phyloP scores from a whole-genome alignment of 2,329 filamentous ascomycete genomes.

The Hypoxylon sp. region DNA sequence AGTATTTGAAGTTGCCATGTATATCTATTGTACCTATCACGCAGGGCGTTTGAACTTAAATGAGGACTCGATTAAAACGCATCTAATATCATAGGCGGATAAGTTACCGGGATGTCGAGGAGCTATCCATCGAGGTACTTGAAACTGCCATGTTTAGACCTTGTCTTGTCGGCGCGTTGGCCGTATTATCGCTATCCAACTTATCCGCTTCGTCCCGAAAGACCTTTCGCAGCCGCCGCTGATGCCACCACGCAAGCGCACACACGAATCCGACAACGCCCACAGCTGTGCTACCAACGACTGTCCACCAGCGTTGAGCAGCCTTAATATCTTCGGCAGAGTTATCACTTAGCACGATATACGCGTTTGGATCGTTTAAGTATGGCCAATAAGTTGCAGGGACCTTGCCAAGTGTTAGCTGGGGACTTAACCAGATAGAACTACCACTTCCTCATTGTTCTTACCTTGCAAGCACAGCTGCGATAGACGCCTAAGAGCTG shows the following conservation, averaged over 20 bases:
- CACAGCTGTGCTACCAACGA: slow-evolving; percentile 48
- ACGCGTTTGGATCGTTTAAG: slow-evolving; percentile 41
- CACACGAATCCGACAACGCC: slow-evolving; percentile 49
- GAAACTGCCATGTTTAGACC: slow-evolving; percentile 1
- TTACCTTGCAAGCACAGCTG: slow-evolving; percentile 51
- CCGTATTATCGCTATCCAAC: slow-evolving; percentile 30
- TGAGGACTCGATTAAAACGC: not conserved
- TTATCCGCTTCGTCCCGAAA: slow-evolving; percentile 53
- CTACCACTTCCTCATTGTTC: slow-evolving; percentile 4
- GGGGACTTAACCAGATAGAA: not conserved
- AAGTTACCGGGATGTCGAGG: not conserved
- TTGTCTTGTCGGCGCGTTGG: not conserved
- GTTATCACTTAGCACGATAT: slow-evolving; percentile 50
- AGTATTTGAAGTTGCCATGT: slow-evolving; percentile 1
- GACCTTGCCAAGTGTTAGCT: slow-evolving; percentile 37
- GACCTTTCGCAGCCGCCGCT: slow-evolving; percentile 51
- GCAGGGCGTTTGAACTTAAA: not conserved
- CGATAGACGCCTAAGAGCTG: slow-evolving; percentile 52
- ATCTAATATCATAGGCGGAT: not conserved
- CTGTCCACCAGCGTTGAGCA: slow-evolving; percentile 51
- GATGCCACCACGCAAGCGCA: slow-evolving; percentile 55
- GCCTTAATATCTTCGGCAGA: slow-evolving; percentile 48
- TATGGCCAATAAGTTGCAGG: slow-evolving; percentile 46
- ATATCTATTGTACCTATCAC: not conserved
- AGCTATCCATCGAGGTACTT: not conserved